Conservation (phyloP, 768 basidiomycete genomes). For the Psilocybe sp. region DNA sequence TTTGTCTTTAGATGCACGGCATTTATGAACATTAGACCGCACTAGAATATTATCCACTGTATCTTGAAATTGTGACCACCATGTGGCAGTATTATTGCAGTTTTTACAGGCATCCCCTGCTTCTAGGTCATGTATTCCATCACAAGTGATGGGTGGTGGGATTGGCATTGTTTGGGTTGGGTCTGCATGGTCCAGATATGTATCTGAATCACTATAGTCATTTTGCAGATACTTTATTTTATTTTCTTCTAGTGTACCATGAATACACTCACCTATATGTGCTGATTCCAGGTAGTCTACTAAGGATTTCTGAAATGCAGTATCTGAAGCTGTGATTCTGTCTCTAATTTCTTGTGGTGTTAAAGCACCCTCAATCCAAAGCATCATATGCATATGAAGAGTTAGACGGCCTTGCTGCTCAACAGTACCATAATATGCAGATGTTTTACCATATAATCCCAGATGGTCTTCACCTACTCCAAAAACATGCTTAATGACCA, state of each 20-base stretch:
- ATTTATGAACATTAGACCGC: constrained; percentile 27
- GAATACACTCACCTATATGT: too few relatives aligned
- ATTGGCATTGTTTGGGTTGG: too few relatives aligned
- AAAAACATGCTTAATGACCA: too few relatives aligned
- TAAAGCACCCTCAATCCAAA: constrained; percentile 22
- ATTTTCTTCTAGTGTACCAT: too few relatives aligned
- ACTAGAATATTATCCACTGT: constrained; percentile 27
- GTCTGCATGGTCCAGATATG: too few relatives aligned
- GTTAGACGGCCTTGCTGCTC: constrained; percentile 20
- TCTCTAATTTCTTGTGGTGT: constrained; percentile 23
- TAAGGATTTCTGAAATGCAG: too few relatives aligned
- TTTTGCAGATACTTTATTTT: too few relatives aligned
- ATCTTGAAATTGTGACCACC: constrained; percentile 15
- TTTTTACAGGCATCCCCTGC: neutral
- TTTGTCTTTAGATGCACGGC: constrained; percentile 2
- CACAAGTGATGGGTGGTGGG: constrained; percentile 18
- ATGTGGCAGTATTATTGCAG: constrained; percentile 12
- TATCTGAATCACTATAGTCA: too few relatives aligned
- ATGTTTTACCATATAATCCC: constrained; percentile 12
- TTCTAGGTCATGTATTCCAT: neutral
- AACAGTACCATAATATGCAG: constrained; percentile 16
- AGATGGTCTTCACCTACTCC: constrained; percentile 18
- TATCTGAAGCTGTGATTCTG: constrained; percentile 34
- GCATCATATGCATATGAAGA: constrained; percentile 23
- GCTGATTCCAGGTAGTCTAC: too few relatives aligned